Evolutionary conservation across 192 early-diverging fungal species (phyloP).

Genomic region (Mortierella alpina): DNA sequence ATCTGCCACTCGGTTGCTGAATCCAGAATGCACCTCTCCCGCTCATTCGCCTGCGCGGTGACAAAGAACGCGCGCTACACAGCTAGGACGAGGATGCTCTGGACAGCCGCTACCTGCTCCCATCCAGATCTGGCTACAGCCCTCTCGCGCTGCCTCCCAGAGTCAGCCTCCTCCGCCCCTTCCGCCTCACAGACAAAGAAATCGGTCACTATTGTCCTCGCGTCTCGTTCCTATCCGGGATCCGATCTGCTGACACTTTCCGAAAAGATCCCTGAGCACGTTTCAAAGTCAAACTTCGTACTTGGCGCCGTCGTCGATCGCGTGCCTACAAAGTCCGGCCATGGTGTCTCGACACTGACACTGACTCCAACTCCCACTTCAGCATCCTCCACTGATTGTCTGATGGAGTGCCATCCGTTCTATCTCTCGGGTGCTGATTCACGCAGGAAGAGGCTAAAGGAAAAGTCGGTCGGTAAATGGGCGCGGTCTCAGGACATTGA

Average conservation of each 20-base stretch:
- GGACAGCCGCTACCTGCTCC: slow-evolving; percentile 39
- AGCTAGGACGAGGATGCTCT: slow-evolving; percentile 17
- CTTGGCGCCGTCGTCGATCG: slow-evolving; percentile 43
- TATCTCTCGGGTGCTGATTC: slow-evolving; percentile 36
- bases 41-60: slow-evolving; percentile 1
- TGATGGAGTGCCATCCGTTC: slow-evolving; percentile 29
- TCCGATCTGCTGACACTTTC: slow-evolving; percentile 36
- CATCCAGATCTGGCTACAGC: slow-evolving; percentile 42
- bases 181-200: slow-evolving; percentile 3
- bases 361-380: not conserved
- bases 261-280: slow-evolving; percentile 17
- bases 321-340: slow-evolving; percentile 38
- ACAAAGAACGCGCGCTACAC: not conserved
- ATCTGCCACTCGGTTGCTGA: not conserved
- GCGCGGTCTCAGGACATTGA: slow-evolving; percentile 52
- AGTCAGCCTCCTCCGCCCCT: not conserved
- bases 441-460: slow-evolving; percentile 33
- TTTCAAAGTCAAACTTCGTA: slow-evolving; percentile 15
- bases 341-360: slow-evolving; percentile 46
- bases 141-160: slow-evolving; percentile 19
- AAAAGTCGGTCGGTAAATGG: slow-evolving; percentile 46
- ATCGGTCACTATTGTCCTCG: slow-evolving; percentile 38
- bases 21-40: slow-evolving; percentile 1
- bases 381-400: not conserved
- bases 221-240: slow-evolving; percentile 41